Evolutionary conservation across 768 basidiomycete genomes (phyloP), one percentile per base, ranked within the genome.

Genomic region (Pisolithus marmoratus): DNA sequence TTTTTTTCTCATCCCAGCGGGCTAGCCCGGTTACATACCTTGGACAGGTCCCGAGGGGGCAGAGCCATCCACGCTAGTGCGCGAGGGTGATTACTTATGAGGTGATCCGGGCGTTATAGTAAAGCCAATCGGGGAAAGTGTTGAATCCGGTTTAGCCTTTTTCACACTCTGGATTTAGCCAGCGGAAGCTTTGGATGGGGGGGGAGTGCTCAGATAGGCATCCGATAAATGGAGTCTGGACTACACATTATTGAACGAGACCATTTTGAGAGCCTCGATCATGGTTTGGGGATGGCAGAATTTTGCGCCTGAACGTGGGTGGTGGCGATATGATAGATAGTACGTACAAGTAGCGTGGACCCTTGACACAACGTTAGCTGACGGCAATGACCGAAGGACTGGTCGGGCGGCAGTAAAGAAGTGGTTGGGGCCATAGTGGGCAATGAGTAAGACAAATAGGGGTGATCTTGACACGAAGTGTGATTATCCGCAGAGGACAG

Each of bases 171-270:
- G 20, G 42, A 24, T 36, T 40, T 20, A 20, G 34, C 34, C 34
- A 14, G 15, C 14, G 34, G 12, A 34, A 34, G 34, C 34, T 14
- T 26, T 26, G 37, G 15, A 44, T 17, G n/a, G 42, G 24, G 24
- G 27, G 17, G 3, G 17, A 41, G 43, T 15, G 55, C 55, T 48
- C 38, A 56, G 55, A 57, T 57, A 57, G 52, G 55, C 34, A 57
- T 57, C 20, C 48, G 55, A 57, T 57, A 47, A 49, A 34, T 34
- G 34, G 5, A 34, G 34, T 34, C 34, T 34, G 34, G 34, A 14
- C 34, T 15, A 34, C 34, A 14, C 12, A 14, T 34, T 15, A 14
- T 34, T 34, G 14, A 34, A 34, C 29, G 7, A 11, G 9, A 2
- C 9, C 29, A 31, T 46, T 29, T 50, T 45, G 36, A 50, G 26